Base-by-base conservation (phyloP, 192 early-diverging fungal species). In the Coemansia sp. region DNA sequence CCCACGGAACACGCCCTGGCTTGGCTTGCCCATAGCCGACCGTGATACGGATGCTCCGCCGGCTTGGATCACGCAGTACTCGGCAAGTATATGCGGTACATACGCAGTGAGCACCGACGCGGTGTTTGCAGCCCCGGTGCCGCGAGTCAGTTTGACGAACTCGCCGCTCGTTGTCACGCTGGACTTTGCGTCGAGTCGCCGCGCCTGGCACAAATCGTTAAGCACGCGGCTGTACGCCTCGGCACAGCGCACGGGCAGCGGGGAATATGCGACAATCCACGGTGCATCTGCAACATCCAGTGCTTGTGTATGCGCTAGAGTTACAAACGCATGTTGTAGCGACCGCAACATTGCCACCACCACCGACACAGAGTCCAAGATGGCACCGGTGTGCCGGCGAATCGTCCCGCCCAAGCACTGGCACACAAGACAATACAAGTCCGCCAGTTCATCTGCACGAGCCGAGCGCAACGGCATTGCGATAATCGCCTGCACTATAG, bases 1-100 rank as follows among this genome's bases (percentile, higher is more conserved):
- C 0, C 75, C 75, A 52, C 67, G 57, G 66, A 78, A 78, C 32
- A 27, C 11, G 4, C 16, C 27, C 3, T 29, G 52, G 2, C 47
- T 10, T 18, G 35, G 14, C 12, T 35, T 64, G 16, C 47, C 57
- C 4, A 37, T 10, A n/a, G 45, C 45, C 38, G 23, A 37, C 23
- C 51, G 52, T 0, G 52, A 51, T 24, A 61, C 49, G 26, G 64
- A 29, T 0, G 58, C 70, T 11, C 62, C 78, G 23, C 69, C 73
- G 54, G 67, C 69, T 57, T 81, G 78, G 24, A 81, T 69, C 20
- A 75, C 61, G 41, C 78, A 81, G 54, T 81, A 81, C 50, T 81
- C 78, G 14, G 78, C 69, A 22, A 81, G 57, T 13, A 81, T 55
- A 35, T 68, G 60, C 12, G 73, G 63, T 13, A 59, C 73, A 51